phyloP scores from a whole-genome alignment of 805 yeast genomes.

The Candida odintsovae region DNA sequence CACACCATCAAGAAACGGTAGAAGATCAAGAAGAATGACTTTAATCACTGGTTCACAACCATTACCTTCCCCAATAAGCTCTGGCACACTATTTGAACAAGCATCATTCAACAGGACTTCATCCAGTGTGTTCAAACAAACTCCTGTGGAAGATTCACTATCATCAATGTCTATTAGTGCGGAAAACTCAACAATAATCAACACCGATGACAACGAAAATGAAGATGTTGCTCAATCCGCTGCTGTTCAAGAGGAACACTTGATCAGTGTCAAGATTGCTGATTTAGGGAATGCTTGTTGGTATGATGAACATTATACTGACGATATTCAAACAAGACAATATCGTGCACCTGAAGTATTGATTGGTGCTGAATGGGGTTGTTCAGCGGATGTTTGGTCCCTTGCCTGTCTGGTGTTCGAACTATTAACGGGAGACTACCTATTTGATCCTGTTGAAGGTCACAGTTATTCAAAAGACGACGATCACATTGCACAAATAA shows the following conservation, averaged over 20 bases:
- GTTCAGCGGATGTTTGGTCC: slow-evolving; percentile 95
- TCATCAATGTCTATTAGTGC: slow-evolving; percentile 34
- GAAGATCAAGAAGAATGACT: slow-evolving; percentile 62
- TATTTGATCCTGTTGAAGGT: slow-evolving; percentile 82
- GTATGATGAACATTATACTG: slow-evolving; percentile 59
- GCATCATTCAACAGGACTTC: slow-evolving; percentile 17
- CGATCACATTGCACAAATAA: slow-evolving; percentile 93
- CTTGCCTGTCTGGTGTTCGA: slow-evolving; percentile 89
- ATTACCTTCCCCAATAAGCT: slow-evolving; percentile 77
- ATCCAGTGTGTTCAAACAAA: neutral
- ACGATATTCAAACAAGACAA: slow-evolving; percentile 67
- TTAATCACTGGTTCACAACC: slow-evolving; percentile 91
- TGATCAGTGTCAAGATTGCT: slow-evolving; percentile 79
- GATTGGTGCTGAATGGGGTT: slow-evolving; percentile 86
- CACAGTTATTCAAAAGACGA: slow-evolving; percentile 80
- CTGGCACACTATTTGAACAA: slow-evolving; percentile 22
- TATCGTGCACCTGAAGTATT: slow-evolving; percentile 86
- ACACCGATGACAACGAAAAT: neutral
- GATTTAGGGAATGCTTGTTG: slow-evolving; percentile 78
- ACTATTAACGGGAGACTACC: slow-evolving; percentile 86
- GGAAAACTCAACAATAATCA: slow-evolving; percentile 20
- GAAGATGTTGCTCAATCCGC: neutral
- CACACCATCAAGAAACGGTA: slow-evolving; percentile 24
- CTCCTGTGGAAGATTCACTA: slow-evolving; percentile 27
- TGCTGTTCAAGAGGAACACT: slow-evolving; percentile 31